Conservation (phyloP, 108 stramenopile species). For the Cyclotella kingstonii region DNA sequence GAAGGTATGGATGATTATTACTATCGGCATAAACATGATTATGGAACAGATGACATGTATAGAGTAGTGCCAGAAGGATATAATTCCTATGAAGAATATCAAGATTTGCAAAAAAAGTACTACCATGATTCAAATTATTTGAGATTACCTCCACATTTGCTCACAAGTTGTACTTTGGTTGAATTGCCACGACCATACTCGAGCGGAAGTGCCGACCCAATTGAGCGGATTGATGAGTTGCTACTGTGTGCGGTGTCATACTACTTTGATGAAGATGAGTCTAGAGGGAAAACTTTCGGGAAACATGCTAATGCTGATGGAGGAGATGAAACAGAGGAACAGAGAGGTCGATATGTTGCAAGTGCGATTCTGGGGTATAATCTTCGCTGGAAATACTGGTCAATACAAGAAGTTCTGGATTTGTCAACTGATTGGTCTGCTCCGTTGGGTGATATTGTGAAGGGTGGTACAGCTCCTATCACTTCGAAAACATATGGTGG, state of each 20-base stretch:
- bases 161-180: constrained; percentile 56
- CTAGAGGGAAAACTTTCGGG: constrained; percentile 48
- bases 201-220: constrained; percentile 15
- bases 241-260: constrained; percentile 75
- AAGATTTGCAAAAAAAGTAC: constrained; percentile 53
- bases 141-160: constrained; percentile 73
- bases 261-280: constrained; percentile 85
- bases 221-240: constrained; percentile 58
- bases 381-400: constrained; percentile 54
- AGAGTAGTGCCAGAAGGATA: constrained; percentile 25
- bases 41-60: constrained; percentile 45
- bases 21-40: constrained; percentile 15
- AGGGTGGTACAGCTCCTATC: constrained; percentile 54
- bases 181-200: constrained; percentile 66
- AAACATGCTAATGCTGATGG: constrained; percentile 63
- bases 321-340: constrained; percentile 78
- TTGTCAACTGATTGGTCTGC: constrained; percentile 76
- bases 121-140: constrained; percentile 78
- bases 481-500: constrained; percentile 37
- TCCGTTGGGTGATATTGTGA: constrained; percentile 57
- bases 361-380: constrained; percentile 75
- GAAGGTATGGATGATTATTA: constrained; percentile 33
- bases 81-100: constrained; percentile 51
- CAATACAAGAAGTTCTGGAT: constrained; percentile 70
- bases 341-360: constrained; percentile 64